phyloP scores from a whole-genome alignment of 2,329 filamentous ascomycete species.

The Pseudocercospora fuligena region DNA sequence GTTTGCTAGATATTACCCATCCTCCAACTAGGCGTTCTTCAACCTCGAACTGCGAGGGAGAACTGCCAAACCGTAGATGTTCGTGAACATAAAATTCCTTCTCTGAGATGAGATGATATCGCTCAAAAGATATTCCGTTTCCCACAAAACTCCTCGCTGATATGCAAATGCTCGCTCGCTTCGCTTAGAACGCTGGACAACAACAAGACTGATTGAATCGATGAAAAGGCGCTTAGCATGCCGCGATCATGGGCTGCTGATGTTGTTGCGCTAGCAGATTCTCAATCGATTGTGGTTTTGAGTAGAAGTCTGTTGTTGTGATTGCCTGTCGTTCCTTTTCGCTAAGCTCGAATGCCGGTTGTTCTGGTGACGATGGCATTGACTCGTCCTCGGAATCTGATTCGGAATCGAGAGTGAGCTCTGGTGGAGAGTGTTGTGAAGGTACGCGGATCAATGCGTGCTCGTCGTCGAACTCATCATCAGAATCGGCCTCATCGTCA shows the following conservation, averaged over 20 bases:
- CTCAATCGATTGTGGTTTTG: constrained; percentile 38
- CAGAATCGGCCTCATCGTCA: constrained; percentile 46
- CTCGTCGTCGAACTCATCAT: constrained; percentile 53
- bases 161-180: constrained; percentile 30
- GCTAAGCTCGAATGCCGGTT: constrained; percentile 50
- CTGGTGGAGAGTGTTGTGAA: constrained; percentile 52
- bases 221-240: constrained; percentile 40
- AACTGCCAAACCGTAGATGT: constrained; percentile 5
- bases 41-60: constrained; percentile 11
- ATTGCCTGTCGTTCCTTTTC: constrained; percentile 52
- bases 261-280: constrained; percentile 44
- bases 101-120: constrained; percentile 31
- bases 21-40: constrained; percentile 8
- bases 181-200: constrained; percentile 33
- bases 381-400: constrained; percentile 51
- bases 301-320: constrained; percentile 52
- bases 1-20: not conserved
- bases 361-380: constrained; percentile 53
- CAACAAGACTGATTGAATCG: constrained; percentile 30
- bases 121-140: constrained; percentile 23
- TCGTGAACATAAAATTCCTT: not conserved
- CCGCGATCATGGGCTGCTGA: constrained; percentile 47
- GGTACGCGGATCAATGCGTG: constrained; percentile 50
- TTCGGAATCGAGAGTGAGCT: constrained; percentile 55
- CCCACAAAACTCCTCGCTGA: constrained; percentile 29